Evolutionary conservation across 768 basidiomycete genomes (phyloP).

Genomic region (Termitomyces sp.): DNA sequence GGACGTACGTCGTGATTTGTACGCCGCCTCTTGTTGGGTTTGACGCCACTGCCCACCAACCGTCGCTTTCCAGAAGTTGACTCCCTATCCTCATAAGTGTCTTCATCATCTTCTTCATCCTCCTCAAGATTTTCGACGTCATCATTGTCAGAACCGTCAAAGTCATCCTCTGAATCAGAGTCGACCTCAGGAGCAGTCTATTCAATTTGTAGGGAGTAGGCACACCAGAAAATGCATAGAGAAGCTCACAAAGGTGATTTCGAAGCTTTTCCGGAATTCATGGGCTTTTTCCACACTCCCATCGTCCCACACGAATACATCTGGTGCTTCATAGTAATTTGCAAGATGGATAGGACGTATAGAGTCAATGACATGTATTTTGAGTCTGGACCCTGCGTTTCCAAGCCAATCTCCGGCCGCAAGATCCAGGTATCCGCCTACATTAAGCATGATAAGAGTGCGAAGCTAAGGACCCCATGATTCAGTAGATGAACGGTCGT

Average conservation of each 20-base stretch:
- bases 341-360: slow-evolving; percentile 84
- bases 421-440: slow-evolving; percentile 86
- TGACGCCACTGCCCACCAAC: slow-evolving; percentile 31
- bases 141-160: slow-evolving; percentile 31
- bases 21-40: slow-evolving; percentile 53
- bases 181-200: slow-evolving; percentile 69
- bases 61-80: slow-evolving; percentile 45
- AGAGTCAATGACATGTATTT: slow-evolving; percentile 93
- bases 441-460: slow-evolving; percentile 86
- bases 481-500: neutral
- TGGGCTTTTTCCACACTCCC: slow-evolving; percentile 67
- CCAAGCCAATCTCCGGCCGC: slow-evolving; percentile 73
- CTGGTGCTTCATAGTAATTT: slow-evolving; percentile 73
- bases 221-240: neutral
- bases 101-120: slow-evolving; percentile 32
- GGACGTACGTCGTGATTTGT: slow-evolving; percentile 38
- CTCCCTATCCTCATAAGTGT: slow-evolving; percentile 37
- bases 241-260: slow-evolving; percentile 65
- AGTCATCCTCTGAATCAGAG: slow-evolving; percentile 38
- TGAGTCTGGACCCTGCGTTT: slow-evolving; percentile 53
- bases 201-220: slow-evolving; percentile 1
- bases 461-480: slow-evolving; percentile 50
- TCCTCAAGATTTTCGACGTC: slow-evolving; percentile 24
- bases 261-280: slow-evolving; percentile 78
- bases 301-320: slow-evolving; percentile 86